Conservation (phyloP, 2,329 filamentous ascomycete genomes). For the Colletotrichum trifolii region DNA sequence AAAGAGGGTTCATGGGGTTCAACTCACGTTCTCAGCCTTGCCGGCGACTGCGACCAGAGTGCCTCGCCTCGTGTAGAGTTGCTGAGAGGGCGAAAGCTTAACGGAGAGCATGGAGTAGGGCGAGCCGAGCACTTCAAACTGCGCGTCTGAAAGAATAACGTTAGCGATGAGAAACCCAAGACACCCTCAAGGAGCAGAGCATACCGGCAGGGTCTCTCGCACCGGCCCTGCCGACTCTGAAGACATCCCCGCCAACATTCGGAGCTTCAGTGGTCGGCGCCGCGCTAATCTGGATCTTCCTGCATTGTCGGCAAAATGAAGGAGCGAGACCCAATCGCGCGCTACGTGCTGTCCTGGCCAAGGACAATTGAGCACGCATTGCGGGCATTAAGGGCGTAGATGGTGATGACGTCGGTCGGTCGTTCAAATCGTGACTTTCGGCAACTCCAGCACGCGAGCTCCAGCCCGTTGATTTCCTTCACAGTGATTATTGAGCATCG, state of each 20-base stretch:
- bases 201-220: conserved; percentile 63
- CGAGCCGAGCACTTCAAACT: conserved; percentile 91
- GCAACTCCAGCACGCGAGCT: conserved; percentile 12
- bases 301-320: conserved; percentile 64
- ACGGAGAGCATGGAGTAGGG: conserved; percentile 96
- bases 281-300: conserved; percentile 72
- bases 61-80: conserved; percentile 90
- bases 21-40: conserved; percentile 84
- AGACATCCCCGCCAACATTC: conserved; percentile 63
- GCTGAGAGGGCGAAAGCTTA: conserved; percentile 90
- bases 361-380: conserved; percentile 58
- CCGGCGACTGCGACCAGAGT: conserved; percentile 91
- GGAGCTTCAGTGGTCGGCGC: conserved; percentile 68
- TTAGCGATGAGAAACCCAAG: not conserved
- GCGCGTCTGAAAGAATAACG: conserved; percentile 73
- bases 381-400: conserved; percentile 35
- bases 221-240: conserved; percentile 59
- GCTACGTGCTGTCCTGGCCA: conserved; percentile 50
- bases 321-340: conserved; percentile 41
- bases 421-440: conserved; percentile 21
- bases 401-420: conserved; percentile 30
- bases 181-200: not conserved
- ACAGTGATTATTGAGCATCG: conserved; percentile 4
- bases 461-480: no score
- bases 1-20: not conserved